These are phyloP conservation scores for Salvia sclarea DNA, from an alignment of 305 asterid species.

Conservation along the genomic window DNA sequence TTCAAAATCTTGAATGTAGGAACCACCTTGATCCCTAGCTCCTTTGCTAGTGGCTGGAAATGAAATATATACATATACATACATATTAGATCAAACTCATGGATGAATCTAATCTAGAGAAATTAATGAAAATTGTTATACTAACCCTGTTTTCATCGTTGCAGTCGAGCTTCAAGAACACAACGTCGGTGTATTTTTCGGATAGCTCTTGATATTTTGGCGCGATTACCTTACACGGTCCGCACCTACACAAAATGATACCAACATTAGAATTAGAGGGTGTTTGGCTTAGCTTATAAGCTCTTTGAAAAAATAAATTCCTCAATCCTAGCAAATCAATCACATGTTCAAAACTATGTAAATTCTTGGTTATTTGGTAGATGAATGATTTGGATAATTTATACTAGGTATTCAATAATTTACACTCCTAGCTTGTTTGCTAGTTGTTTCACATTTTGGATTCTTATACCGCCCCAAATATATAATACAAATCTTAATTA, in stretches of 20 bases:
- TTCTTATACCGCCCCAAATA: too few relatives aligned
- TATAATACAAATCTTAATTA: too few relatives aligned
- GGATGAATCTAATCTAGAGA: neutral
- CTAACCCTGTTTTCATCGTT: conserved; percentile 80
- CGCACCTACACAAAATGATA: conserved; percentile 62
- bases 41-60: conserved; percentile 81
- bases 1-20: conserved; percentile 92
- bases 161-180: conserved; percentile 94
- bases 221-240: conserved; percentile 88
- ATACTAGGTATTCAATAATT: too few relatives aligned
- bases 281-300: too few relatives aligned
- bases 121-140: neutral
- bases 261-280: neutral
- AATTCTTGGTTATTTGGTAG: neutral
- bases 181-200: conserved; percentile 57
- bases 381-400: neutral
- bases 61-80: neutral
- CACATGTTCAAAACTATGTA: neutral
- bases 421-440: too few relatives aligned
- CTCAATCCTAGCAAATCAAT: neutral
- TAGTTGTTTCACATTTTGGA: too few relatives aligned
- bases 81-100: too few relatives aligned
- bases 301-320: too few relatives aligned
- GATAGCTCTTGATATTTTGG: conserved; percentile 72
- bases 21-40: conserved; percentile 91